Evolutionary conservation across 352 stramenopile genomes (phyloP).

Genomic region (Blastocystis sp.): DNA sequence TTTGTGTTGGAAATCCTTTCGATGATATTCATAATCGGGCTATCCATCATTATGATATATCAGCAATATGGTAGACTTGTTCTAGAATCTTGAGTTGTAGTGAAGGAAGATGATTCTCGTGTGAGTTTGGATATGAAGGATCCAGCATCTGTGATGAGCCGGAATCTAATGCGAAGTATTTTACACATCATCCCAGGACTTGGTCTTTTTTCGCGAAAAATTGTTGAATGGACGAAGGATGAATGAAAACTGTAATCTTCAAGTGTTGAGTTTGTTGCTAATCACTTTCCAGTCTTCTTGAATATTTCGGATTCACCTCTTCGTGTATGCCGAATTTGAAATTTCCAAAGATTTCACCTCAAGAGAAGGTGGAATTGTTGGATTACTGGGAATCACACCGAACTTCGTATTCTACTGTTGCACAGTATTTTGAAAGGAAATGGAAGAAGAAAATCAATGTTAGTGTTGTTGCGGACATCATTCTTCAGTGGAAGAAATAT

Average conservation of each 20-base stretch:
- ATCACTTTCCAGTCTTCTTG: not conserved
- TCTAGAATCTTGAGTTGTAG: not conserved
- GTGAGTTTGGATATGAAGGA: not conserved
- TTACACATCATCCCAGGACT: not conserved
- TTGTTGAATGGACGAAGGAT: not conserved
- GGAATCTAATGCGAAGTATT: not conserved
- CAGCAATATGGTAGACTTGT: not conserved
- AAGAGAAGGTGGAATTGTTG: constrained; percentile 10
- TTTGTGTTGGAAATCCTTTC: not conserved
- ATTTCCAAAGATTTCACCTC: not conserved
- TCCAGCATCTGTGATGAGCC: not conserved
- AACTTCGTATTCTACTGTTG: not conserved
- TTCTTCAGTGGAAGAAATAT: not conserved
- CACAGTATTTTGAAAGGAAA: not conserved
- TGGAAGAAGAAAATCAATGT: not conserved
- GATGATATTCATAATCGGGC: not conserved
- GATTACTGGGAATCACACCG: constrained; percentile 2
- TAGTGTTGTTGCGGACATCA: not conserved
- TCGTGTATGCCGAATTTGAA: not conserved
- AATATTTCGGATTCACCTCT: not conserved
- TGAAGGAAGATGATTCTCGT: not conserved
- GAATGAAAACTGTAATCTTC: not conserved
- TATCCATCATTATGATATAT: not conserved
- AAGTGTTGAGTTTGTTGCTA: not conserved
- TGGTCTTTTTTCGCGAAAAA: not conserved